Percentiles rank a stretch among this genome's conserved stretches.
Conservation (phyloP, 176 grass and related monocot genomes). For the Musa troglodytarum region DNA sequence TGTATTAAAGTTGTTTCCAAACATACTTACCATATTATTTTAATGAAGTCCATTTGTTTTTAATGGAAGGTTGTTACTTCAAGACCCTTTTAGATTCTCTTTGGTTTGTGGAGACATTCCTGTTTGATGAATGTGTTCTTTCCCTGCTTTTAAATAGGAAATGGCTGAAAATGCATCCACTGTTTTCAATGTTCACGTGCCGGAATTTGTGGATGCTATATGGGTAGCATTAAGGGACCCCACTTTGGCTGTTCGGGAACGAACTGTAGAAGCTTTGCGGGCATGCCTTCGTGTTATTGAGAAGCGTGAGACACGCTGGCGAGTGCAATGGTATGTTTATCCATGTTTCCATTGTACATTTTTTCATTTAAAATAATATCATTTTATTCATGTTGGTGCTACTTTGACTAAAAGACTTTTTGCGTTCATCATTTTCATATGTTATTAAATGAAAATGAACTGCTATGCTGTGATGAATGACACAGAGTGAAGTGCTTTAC, state of each 20-base stretch:
- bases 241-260: conserved; percentile 68
- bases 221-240: conserved; percentile 90
- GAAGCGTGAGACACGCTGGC: conserved; percentile 97
- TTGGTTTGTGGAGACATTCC: background rate
- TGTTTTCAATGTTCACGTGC: conserved; percentile 97
- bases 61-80: background rate
- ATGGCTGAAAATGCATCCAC: conserved; percentile 99
- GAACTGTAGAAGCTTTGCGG: conserved; percentile 87
- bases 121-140: conserved; percentile 5
- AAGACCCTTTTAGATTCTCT: too few relatives aligned
- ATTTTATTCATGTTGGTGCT: too few relatives aligned
- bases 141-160: conserved; percentile 41
- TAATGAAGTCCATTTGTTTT: background rate
- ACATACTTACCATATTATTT: background rate
- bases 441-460: background rate
- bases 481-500: background rate
- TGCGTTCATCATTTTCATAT: background rate
- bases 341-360: background rate
- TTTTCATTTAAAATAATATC: background rate
- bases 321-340: conserved; percentile 79
- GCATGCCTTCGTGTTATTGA: conserved; percentile 95
- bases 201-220: conserved; percentile 98
- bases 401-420: background rate
- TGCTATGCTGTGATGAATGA: background rate
- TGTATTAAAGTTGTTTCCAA: background rate